Conservation (phyloP, 768 basidiomycete species). For the Serendipita vermifera region DNA sequence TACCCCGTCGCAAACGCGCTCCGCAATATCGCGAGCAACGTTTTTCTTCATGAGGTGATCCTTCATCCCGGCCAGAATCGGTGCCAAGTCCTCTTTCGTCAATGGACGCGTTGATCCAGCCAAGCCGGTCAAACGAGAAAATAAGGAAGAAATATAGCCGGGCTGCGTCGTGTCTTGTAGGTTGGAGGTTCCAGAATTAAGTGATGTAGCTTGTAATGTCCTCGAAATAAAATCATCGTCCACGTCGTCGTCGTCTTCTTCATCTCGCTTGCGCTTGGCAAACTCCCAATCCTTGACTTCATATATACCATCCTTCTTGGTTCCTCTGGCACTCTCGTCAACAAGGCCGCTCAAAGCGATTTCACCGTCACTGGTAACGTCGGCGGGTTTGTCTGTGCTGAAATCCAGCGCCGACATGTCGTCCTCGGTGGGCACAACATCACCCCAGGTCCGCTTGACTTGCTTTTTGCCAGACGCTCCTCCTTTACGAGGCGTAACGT, state of each 20-base stretch:
- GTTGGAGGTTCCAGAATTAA: slow-evolving; percentile 33
- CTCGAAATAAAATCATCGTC: slow-evolving; percentile 35
- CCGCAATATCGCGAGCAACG: slow-evolving; percentile 89
- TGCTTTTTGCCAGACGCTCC: too few species aligned
- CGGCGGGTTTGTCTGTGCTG: slow-evolving; percentile 44
- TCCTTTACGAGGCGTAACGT: slow-evolving; percentile 40
- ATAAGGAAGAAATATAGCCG: slow-evolving; percentile 61
- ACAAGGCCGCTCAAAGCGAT: slow-evolving; percentile 24
- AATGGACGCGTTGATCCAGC: slow-evolving; percentile 46
- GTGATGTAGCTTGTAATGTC: slow-evolving; percentile 35
- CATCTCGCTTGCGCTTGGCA: slow-evolving; percentile 47
- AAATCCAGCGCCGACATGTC: slow-evolving; percentile 95
- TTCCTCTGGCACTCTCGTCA: slow-evolving; percentile 18
- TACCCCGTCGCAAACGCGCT: slow-evolving; percentile 91
- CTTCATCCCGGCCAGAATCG: slow-evolving; percentile 88
- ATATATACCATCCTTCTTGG: slow-evolving; percentile 52
- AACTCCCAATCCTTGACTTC: slow-evolving; percentile 83
- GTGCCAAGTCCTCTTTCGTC: slow-evolving; percentile 69
- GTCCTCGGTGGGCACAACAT: slow-evolving; percentile 60
- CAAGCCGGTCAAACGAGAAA: slow-evolving; percentile 66
- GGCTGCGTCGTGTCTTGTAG: slow-evolving; percentile 9
- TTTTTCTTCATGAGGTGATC: slow-evolving; percentile 98
- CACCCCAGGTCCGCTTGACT: slow-evolving; percentile 87
- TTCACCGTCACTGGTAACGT: slow-evolving; percentile 23
- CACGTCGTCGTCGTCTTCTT: slow-evolving; percentile 34